Evolutionary conservation across 768 basidiomycete species (phyloP).

Genomic region (Suillus subaureus): DNA sequence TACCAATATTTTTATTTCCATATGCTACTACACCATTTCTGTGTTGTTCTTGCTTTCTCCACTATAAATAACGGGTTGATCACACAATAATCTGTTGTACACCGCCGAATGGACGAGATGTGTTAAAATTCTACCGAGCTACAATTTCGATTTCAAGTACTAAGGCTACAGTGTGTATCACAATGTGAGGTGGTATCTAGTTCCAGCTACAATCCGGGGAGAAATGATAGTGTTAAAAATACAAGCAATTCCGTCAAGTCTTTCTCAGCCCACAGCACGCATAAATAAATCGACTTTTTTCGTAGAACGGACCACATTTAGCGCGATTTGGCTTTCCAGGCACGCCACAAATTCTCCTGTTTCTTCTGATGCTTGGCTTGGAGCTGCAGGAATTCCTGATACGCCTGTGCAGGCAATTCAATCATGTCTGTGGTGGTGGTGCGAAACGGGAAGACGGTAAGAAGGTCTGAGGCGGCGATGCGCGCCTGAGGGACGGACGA

Average conservation of each 20-base stretch:
- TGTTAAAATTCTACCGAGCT: not conserved
- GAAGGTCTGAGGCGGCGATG: slow-evolving; percentile 59
- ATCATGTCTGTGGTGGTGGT: slow-evolving; percentile 53
- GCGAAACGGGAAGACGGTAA: slow-evolving; percentile 54
- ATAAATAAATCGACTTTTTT: not conserved
- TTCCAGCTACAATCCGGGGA: not conserved
- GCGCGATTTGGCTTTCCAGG: slow-evolving; percentile 40
- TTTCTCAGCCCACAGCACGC: not conserved
- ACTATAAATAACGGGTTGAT: not conserved
- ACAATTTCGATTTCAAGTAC: not conserved
- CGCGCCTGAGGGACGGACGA: slow-evolving; percentile 62
- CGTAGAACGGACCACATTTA: slow-evolving; percentile 11
- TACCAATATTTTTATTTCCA: slow-evolving; percentile 13
- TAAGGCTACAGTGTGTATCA: slow-evolving; percentile 11
- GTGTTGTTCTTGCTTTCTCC: slow-evolving; percentile 11
- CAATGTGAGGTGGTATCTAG: slow-evolving; percentile 1
- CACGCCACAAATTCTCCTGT: slow-evolving; percentile 61
- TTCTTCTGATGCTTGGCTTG: slow-evolving; percentile 53
- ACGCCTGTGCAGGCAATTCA: slow-evolving; percentile 62
- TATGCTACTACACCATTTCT: slow-evolving; percentile 16
- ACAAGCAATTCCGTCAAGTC: not conserved
- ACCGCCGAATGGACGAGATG: slow-evolving; percentile 1
- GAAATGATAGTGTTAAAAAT: slow-evolving; percentile 4
- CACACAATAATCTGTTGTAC: slow-evolving; percentile 12
- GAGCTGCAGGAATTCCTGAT: slow-evolving; percentile 57